phyloP scores from a whole-genome alignment of 2,329 filamentous ascomycete genomes.

The Diaporthe sp. region DNA sequence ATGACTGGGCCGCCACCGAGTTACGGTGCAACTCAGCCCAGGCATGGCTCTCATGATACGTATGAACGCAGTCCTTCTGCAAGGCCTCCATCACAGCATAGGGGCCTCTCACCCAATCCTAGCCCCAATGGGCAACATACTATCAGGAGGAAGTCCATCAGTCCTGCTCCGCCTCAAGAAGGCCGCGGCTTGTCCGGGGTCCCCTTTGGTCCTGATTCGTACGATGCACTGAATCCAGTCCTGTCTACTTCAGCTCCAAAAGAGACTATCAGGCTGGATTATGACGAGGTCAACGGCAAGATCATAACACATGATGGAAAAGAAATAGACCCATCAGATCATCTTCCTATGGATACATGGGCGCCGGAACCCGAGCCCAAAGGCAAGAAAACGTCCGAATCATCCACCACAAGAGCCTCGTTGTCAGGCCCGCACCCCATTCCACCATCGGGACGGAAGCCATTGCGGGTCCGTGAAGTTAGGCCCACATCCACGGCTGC shows the following conservation, averaged over 20 bases:
- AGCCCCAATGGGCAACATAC: constrained; percentile 60
- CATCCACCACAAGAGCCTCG: constrained; percentile 53
- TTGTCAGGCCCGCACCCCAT: constrained; percentile 64
- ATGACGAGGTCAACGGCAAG: constrained; percentile 69
- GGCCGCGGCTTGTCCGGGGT: constrained; percentile 67
- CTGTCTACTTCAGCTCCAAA: constrained; percentile 50
- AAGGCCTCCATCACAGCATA: constrained; percentile 44
- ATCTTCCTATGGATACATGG: constrained; percentile 81
- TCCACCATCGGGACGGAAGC: constrained; percentile 61
- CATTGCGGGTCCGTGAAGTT: constrained; percentile 57
- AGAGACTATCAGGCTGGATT: constrained; percentile 48
- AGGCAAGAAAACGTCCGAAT: constrained; percentile 49
- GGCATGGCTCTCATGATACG: constrained; percentile 34
- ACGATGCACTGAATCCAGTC: constrained; percentile 76
- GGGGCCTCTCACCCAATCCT: constrained; percentile 43
- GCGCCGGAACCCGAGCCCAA: constrained; percentile 80
- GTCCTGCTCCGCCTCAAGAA: constrained; percentile 69
- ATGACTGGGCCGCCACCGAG: constrained; percentile 44
- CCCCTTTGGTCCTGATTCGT: constrained; percentile 81
- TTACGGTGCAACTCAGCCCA: constrained; percentile 42
- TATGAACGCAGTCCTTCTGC: constrained; percentile 53
- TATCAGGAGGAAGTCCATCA: constrained; percentile 78
- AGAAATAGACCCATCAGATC: constrained; percentile 83
- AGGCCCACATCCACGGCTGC: constrained; percentile 61
- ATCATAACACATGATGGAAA: constrained; percentile 81